Evolutionary conservation across 2,329 filamentous ascomycete genomes (phyloP).

Genomic region (Ampelomyces quisqualis): DNA sequence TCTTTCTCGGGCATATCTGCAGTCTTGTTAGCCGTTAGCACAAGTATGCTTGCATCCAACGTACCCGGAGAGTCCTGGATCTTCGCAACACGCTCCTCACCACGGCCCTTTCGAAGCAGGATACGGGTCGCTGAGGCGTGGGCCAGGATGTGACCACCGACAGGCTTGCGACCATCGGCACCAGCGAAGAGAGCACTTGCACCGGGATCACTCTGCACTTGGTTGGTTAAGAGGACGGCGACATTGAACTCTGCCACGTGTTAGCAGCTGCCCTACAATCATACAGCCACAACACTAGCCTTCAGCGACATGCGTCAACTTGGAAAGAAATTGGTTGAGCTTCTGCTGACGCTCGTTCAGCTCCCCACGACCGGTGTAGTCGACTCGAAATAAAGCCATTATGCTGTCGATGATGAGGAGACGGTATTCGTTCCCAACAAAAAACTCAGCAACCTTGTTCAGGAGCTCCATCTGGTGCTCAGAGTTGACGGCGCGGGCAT

Average conservation of each 20-base stretch:
- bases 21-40: constrained; percentile 15
- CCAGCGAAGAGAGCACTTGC: constrained; percentile 67
- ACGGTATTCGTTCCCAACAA: constrained; percentile 64
- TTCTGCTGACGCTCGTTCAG: constrained; percentile 69
- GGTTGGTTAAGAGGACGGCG: constrained; percentile 61
- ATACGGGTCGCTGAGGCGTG: constrained; percentile 68
- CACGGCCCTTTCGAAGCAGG: constrained; percentile 66
- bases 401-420: constrained; percentile 70
- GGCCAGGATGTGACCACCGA: constrained; percentile 67
- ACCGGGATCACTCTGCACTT: constrained; percentile 70
- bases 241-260: constrained; percentile 62
- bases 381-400: constrained; percentile 68
- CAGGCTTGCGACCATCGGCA: constrained; percentile 67
- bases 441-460: constrained; percentile 61
- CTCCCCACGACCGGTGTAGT: constrained; percentile 67
- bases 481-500: constrained; percentile 65
- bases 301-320: constrained; percentile 65
- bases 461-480: constrained; percentile 66
- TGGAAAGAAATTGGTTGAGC: constrained; percentile 64
- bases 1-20: constrained; percentile 67
- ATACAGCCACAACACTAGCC: constrained; percentile 37
- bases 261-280: constrained; percentile 1
- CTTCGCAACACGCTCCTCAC: constrained; percentile 70
- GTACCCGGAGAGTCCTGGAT: constrained; percentile 66
- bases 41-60: constrained; percentile 5